Conservation (phyloP, 2,329 filamentous ascomycete genomes). For the Aspergillus brunneoviolaceus region DNA sequence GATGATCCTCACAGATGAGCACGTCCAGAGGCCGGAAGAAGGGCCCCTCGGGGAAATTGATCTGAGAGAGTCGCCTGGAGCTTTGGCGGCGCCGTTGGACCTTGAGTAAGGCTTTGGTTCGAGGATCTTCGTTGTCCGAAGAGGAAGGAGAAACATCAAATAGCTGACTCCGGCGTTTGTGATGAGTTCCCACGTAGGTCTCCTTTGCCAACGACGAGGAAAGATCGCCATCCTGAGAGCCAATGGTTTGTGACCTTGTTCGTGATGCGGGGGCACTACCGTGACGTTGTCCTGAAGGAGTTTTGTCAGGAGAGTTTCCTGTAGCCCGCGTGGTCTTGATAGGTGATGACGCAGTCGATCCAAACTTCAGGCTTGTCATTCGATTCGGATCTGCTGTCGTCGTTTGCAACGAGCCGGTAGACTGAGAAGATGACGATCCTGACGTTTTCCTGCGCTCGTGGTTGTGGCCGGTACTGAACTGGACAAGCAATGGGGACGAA, state of each 20-base stretch:
- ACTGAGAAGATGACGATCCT: conserved; percentile 83
- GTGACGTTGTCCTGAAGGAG: conserved; percentile 57
- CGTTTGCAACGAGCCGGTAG: conserved; percentile 67
- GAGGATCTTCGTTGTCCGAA: conserved; percentile 93
- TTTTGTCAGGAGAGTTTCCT: conserved; percentile 60
- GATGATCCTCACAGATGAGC: conserved; percentile 95
- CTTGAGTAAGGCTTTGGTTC: conserved; percentile 83
- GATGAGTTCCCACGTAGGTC: conserved; percentile 65
- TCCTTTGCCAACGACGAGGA: conserved; percentile 62
- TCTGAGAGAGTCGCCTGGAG: conserved; percentile 88
- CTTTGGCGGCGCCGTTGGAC: conserved; percentile 94
- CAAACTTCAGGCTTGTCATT: conserved; percentile 51
- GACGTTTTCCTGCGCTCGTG: conserved; percentile 88
- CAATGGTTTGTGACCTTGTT: conserved; percentile 85
- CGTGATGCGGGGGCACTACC: conserved; percentile 65
- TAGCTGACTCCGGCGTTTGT: conserved; percentile 89
- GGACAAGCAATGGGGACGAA: conserved; percentile 90
- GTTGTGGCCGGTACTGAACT: conserved; percentile 83
- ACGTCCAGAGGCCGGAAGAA: conserved; percentile 89
- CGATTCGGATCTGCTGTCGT: conserved; percentile 71
- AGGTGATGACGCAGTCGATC: conserved; percentile 56
- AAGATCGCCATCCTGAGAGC: conserved; percentile 86
- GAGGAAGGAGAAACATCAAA: conserved; percentile 97
- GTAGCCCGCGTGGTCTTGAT: conserved; percentile 46
- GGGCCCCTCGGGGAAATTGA: conserved; percentile 79